Percentiles rank a stretch among this genome's conserved stretches.
Conservation (phyloP, 495 filamentous ascomycete genomes). For the Hypoxylon subgilvum region DNA sequence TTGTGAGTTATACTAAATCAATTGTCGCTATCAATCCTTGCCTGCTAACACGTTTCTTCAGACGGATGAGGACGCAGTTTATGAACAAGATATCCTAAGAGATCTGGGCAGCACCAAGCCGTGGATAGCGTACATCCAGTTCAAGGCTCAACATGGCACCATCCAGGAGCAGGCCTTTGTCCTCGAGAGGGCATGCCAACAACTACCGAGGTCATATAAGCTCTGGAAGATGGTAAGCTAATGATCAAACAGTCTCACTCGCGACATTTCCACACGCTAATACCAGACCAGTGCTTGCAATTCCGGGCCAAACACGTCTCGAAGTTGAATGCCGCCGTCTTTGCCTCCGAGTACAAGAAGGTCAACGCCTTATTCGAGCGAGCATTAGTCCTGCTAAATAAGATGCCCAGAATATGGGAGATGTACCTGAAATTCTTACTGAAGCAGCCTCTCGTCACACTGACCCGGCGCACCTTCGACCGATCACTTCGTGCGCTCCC, state of each 20-base stretch:
- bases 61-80: slow-evolving; percentile 88
- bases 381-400: slow-evolving; percentile 92
- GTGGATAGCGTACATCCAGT: slow-evolving; percentile 94
- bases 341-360: slow-evolving; percentile 82
- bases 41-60: slow-evolving; percentile 38
- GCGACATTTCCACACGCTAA: slow-evolving; percentile 37
- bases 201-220: slow-evolving; percentile 94
- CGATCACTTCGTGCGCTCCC: slow-evolving; percentile 92
- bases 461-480: slow-evolving; percentile 90
- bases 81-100: slow-evolving; percentile 93
- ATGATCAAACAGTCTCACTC: neutral
- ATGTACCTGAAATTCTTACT: slow-evolving; percentile 94
- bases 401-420: slow-evolving; percentile 99
- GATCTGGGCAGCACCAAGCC: slow-evolving; percentile 87
- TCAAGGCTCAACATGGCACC: slow-evolving; percentile 85
- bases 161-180: slow-evolving; percentile 92
- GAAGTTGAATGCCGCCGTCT: slow-evolving; percentile 81
- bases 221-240: slow-evolving; percentile 90
- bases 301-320: slow-evolving; percentile 82
- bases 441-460: slow-evolving; percentile 89
- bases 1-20: slow-evolving; percentile 69
- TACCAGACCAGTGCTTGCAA: slow-evolving; percentile 73
- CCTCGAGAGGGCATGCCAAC: slow-evolving; percentile 87
- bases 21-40: neutral
- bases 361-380: slow-evolving; percentile 96